These are phyloP conservation scores for Pseudogymnoascus sp. DNA, from an alignment of 2,329 filamentous ascomycete genomes.

Conservation along the genomic window DNA sequence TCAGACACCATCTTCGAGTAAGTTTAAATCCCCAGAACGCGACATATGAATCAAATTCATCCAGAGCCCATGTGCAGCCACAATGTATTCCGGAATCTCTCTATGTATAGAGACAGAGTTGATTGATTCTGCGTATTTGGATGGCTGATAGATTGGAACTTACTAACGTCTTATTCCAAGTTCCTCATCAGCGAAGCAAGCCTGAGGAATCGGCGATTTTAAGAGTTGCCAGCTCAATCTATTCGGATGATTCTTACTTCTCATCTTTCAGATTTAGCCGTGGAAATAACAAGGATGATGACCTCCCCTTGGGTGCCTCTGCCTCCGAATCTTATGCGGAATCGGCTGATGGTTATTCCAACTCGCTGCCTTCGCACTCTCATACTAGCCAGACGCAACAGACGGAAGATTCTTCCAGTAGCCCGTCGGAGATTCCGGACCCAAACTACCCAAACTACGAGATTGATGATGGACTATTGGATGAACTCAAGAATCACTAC, in stretches of 20 bases:
- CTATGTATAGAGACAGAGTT: not conserved
- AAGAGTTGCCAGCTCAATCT: not conserved
- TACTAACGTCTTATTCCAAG: not conserved
- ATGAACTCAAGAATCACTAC: not conserved
- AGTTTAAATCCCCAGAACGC: not conserved
- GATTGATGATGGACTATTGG: not conserved
- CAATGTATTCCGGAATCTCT: too few species aligned
- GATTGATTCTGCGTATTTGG: not conserved
- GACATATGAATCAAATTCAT: not conserved
- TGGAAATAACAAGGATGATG: not conserved
- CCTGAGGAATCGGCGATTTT: not conserved
- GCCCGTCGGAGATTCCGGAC: not conserved
- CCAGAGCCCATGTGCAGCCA: not conserved
- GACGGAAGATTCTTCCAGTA: not conserved
- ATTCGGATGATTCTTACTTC: not conserved
- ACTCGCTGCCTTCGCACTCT: not conserved
- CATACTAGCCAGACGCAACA: not conserved
- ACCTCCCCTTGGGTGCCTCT: not conserved
- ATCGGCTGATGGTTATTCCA: not conserved
- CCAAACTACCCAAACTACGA: not conserved
- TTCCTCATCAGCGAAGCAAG: not conserved
- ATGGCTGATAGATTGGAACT: not conserved
- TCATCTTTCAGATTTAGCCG: not conserved
- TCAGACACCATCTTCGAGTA: not conserved
- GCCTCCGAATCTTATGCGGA: not conserved